phyloP scores from a whole-genome alignment of 2,329 filamentous ascomycete genomes.

The Sodiomyces alkalinus region DNA sequence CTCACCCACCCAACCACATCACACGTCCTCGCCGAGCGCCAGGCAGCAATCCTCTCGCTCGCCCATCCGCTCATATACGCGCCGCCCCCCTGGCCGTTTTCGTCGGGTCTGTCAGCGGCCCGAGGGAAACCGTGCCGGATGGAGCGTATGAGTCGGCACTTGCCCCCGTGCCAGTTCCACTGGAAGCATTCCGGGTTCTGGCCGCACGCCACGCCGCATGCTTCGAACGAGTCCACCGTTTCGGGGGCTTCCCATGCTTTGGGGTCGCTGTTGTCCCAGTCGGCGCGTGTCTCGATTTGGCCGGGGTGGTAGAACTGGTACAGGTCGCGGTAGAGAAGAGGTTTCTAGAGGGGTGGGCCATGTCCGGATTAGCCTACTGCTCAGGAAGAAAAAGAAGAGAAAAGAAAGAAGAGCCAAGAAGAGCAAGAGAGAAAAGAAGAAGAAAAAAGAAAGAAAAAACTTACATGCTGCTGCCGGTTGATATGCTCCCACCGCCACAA shows the following conservation, averaged over 20 bases:
- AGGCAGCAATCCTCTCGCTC: conserved; percentile 7
- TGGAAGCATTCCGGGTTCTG: conserved; percentile 9
- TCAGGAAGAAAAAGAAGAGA: too few species aligned
- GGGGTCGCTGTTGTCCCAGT: conserved; percentile 4
- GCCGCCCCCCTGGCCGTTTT: conserved; percentile 4
- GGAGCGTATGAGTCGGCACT: conserved; percentile 9
- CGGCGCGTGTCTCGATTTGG: conserved; percentile 4
- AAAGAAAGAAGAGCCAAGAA: too few species aligned
- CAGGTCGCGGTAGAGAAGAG: conserved; percentile 20
- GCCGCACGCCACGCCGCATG: conserved; percentile 9
- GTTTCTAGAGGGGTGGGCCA: conserved; percentile 14
- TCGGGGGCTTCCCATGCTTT: not conserved
- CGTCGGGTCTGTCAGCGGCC: conserved; percentile 4
- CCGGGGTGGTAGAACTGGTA: conserved; percentile 21
- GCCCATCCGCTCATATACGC: conserved; percentile 11
- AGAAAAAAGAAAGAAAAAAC: too few species aligned
- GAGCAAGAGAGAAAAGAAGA: too few species aligned
- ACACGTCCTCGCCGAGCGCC: conserved; percentile 7
- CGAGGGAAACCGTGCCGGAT: conserved; percentile 7
- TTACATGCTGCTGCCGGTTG: conserved; percentile 16
- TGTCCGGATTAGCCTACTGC: too few species aligned
- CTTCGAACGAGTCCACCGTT: conserved; percentile 4
- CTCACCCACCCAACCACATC: conserved; percentile 9
- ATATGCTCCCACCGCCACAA: conserved; percentile 30
- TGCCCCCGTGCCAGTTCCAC: conserved; percentile 9